Base-by-base conservation (phyloP, 2,329 filamentous ascomycete genomes). In the Chrysoporthe puriensis region DNA sequence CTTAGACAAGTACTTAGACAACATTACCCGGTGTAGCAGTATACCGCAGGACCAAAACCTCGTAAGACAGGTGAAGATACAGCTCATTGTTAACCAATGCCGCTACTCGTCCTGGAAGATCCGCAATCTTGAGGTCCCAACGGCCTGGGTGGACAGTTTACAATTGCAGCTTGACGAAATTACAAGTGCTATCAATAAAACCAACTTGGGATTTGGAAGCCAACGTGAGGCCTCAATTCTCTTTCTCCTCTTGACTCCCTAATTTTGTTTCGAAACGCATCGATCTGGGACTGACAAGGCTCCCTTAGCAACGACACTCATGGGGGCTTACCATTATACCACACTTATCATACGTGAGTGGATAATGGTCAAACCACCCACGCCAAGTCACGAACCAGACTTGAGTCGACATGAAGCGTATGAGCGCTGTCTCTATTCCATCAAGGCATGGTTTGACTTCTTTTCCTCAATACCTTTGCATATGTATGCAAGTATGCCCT, bases 21-120 rank as follows among this genome's bases (percentile, higher is more conserved):
- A 69, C 32, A 62, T 72, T 26, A 54, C 59, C 6, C 26, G 32
- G 1, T 48, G 62, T 6, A 70, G 71, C 42, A 66, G 70, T 26
- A 62, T 73, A 59, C 43, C 65, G 7, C 64, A 71, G 34, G 73
- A 75, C 63, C 50, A 68, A 34, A 36, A 66, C 14, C 70, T 75
- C 1, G 68, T 72, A 7, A 57, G 62, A 8, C 66, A 70, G 32
- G 71, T 74, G 0, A 68, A 54, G 34, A 73, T 74, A 68, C 73
- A 74, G 56, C 67, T 73, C 4, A 70, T 74, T 6, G 58, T 72
- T 21, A 71, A 73, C 21, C 72, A 73, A 58, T 63, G 70, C 44
- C 64, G 69, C 57, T 64, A 72, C 32, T 68, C 70, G 2, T 66
- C 64, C 8, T 68, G 64, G 57, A 64, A 26, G 34, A 46, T 26